Base-by-base conservation (phyloP, 257 asterid species). In the Paraleonurus japonicus region DNA sequence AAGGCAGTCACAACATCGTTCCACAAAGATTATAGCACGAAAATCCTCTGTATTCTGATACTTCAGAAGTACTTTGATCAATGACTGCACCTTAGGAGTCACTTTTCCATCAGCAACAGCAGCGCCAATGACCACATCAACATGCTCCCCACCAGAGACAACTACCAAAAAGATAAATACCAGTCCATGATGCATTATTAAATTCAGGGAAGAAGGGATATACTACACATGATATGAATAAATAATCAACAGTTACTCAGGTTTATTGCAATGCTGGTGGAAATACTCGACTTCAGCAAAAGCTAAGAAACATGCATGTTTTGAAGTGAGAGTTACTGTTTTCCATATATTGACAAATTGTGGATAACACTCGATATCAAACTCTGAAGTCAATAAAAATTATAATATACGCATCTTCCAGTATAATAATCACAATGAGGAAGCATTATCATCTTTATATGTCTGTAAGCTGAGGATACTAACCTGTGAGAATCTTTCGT, bases 101-200 rank as follows among this genome's bases (percentile, higher is more conserved):
- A 95, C 99, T 87, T 95, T 95, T 61, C 96, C 99, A 80, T 95
- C 99, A 65, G 99, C 99, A 80, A 95, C 99, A 72, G 99, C 99
- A 85, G 99, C 98, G 68, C 99, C 99, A 81, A 88, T 85, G 74
- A 89, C 86, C 81, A 77, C 96, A 83, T 95, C 99, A 53, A 95
- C 92, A 74, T 95, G 99, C 81, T 95, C 99, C 61, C 99, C 99
- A 76, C 96, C 96, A 77, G 98, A 95, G 74, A 90, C 97, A 84
- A 88, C 99, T 95, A 73, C 35, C 70, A 77, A 61, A 77, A 61
- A 78, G 20, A 74, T 22, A 19, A 43, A 73, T 63, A 81, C 73
- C 65, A 86, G 71, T 67, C 65, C 12, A 41, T 73, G 26, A 73
- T 53, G 70, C 48, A 69, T 66, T 59, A 61, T 67, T 24, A 63